Evolutionary conservation across 495 filamentous ascomycete species (phyloP), one percentile per base, ranked within the genome.

Genomic region (Aspergillus wentii): DNA sequence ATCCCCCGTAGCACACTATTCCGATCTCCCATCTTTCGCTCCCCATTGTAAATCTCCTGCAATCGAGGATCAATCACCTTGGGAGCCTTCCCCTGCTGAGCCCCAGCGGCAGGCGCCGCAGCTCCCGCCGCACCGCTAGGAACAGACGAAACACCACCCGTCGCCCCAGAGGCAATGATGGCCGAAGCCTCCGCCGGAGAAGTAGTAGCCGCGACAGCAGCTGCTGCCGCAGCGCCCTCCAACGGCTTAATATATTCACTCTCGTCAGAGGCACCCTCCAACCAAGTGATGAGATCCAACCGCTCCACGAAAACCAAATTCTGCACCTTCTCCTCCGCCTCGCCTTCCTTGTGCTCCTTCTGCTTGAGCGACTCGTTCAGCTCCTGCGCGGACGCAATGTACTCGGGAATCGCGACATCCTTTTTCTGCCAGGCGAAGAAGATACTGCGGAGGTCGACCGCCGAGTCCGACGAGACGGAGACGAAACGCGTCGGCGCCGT

Each of bases 351-450:
- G 8, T 68, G 63, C 15, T 69, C 72, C 35, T 74, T 72, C 37
- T 69, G 66, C 19, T 74, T 72, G 20, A 96, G 74, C 46, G 87
- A 80, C 26, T 88, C 84, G 44, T 91, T 95, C 23, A 97, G 71
- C 43, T 79, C 69, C 54, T 86, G 78, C 15, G 86, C 86, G 5
- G 82, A 80, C 30, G 82, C 76, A 60, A 96, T 90, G 71, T 97
- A 97, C 41, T 89, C 87, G 7, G 83, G 81, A 53, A 94, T 88
- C 25, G 82, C 75, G 41, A 79, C 76, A 68, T 96, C 89, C 57
- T 86, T 86, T 58, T 95, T 91, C 56, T 83, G 73, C 85, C 86
- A 99, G 35, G 88, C 86, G 44, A 96, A 94, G 64, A 87, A 95
- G 66, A 97, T 88, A 62, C 82, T 86, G 59, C 92, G 88, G 26